Base-by-base conservation (phyloP, 2,329 filamentous ascomycete genomes). In the Claviceps africana region DNA sequence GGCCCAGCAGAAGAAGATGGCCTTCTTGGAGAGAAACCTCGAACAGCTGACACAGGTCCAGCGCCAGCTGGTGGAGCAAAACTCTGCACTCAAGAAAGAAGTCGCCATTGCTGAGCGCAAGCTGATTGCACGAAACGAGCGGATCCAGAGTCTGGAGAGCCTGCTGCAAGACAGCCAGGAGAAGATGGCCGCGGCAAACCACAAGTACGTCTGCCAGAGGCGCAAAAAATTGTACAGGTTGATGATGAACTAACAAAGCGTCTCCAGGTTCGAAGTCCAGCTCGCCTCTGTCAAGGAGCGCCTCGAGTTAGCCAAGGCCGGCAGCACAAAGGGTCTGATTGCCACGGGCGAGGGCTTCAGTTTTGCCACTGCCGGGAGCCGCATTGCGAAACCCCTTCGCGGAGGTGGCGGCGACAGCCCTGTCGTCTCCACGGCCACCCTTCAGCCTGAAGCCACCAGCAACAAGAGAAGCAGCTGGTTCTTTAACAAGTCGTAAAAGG, bases 1-100 rank as follows among this genome's bases (percentile, higher is more conserved):
- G 54, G 91, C 93, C 25, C 93, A 98, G 73, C 93, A 98, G 72
- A 98, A 98, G 85, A 98, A 98, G 80, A 97, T 98, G 87, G 94
- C 93, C 17, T 98, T 98, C 78, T 73, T 98, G 49, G 93, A 98
- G 74, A 85, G 93, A 65, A 98, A 98, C 67, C 81, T 98, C 42
- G 93, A 98, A 72, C 93, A 98, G 70, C 78, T 98, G 51, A 98
- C 93, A 3, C 88, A 95, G 64, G 93, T 98, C 51, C 93, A 98
- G 71, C 83, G 93, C 52, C 93, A 98, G 71, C 82, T 98, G 13
- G 93, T 98, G 33, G 93, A 98, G 73, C 93, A 98, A 70, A 98
- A 98, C 71, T 88, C 88, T 60, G 86, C 85, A 56, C 76, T 98
- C 63, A 98, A 98, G 82, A 97, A 98, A 76, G 93, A 98, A 71